These are phyloP conservation scores for Neofusicoccum cordaticola DNA, from an alignment of 2,329 filamentous ascomycete species.

Conservation along the genomic window DNA sequence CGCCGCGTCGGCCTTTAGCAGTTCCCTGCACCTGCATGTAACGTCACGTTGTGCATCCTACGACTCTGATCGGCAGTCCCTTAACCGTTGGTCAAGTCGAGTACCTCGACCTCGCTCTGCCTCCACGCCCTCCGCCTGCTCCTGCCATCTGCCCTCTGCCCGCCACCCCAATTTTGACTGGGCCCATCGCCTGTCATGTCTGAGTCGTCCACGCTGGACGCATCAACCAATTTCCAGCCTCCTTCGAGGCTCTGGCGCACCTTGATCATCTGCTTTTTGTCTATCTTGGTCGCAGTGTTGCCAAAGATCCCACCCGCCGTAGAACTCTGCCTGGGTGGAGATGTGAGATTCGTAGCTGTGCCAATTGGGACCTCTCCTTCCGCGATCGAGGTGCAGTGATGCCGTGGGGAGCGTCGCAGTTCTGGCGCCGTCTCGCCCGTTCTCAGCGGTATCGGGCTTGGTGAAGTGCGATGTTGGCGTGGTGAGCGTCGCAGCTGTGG, in stretches of 20 bases:
- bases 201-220: constrained; percentile 19
- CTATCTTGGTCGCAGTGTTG: background rate
- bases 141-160: background rate
- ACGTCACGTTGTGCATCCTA: constrained; percentile 1
- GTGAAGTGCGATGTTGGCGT: constrained; percentile 19
- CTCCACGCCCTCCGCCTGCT: constrained; percentile 30
- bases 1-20: background rate
- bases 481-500: constrained; percentile 24
- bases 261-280: constrained; percentile 8
- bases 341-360: too few species aligned
- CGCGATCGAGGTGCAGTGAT: background rate
- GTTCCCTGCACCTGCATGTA: background rate
- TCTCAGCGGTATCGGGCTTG: constrained; percentile 27
- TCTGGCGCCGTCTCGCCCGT: constrained; percentile 2
- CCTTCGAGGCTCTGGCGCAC: constrained; percentile 33
- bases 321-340: too few species aligned
- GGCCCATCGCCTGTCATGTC: constrained; percentile 33
- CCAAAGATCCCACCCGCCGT: background rate
- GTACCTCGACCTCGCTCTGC: constrained; percentile 35
- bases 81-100: constrained; percentile 29
- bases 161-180: constrained; percentile 21
- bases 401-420: background rate
- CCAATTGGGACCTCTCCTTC: background rate
- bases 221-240: constrained; percentile 32
- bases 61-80: background rate